Evolutionary conservation across 306 rosid species (phyloP).

Genomic region (Elaeagnus macrophylla): DNA sequence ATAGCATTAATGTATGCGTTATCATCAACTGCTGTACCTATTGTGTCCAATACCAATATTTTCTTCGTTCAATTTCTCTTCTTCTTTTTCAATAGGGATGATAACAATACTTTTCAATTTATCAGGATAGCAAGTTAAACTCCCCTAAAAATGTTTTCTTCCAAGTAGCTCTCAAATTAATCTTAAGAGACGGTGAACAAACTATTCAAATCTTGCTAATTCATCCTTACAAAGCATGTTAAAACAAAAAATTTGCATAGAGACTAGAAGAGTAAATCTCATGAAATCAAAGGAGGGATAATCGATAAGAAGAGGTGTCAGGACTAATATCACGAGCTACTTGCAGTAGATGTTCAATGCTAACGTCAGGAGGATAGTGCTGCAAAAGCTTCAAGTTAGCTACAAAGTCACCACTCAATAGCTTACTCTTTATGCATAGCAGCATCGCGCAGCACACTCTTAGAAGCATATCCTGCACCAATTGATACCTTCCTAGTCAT

Average conservation of each 20-base stretch:
- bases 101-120: too few species aligned
- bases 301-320: slow-evolving; percentile 42
- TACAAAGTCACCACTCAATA: slow-evolving; percentile 63
- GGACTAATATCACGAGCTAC: slow-evolving; percentile 62
- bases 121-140: too few species aligned
- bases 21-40: too few species aligned
- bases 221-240: slow-evolving; percentile 12
- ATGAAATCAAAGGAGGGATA: slow-evolving; percentile 22
- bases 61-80: too few species aligned
- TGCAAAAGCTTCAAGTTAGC: slow-evolving; percentile 64
- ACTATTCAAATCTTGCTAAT: too few species aligned
- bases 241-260: neutral
- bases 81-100: too few species aligned
- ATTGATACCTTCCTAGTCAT: neutral
- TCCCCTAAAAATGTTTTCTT: neutral
- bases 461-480: slow-evolving; percentile 71
- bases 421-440: slow-evolving; percentile 50
- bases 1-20: too few species aligned
- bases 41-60: too few species aligned
- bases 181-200: too few species aligned
- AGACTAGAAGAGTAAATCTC: neutral
- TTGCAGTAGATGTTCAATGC: slow-evolving; percentile 58
- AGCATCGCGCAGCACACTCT: slow-evolving; percentile 78
- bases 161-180: too few species aligned
- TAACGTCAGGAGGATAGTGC: slow-evolving; percentile 48